A percentile compares a stretch with the other conserved stretches of the same genome.
These are phyloP conservation scores for Stachybotrys elegans DNA, from an alignment of 2,329 filamentous ascomycete species.

Conservation along the genomic window DNA sequence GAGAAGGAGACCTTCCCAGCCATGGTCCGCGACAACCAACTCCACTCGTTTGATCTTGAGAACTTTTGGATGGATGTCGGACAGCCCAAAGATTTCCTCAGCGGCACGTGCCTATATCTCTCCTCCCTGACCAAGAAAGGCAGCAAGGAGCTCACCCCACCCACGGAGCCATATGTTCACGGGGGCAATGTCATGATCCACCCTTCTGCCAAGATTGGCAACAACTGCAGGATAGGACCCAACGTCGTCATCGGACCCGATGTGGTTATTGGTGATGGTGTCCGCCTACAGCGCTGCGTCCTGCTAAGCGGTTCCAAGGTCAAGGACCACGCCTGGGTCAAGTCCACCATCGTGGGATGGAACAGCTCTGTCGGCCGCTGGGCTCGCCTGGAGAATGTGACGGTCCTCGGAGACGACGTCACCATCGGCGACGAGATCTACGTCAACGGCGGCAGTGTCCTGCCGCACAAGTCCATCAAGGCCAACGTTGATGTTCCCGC, in stretches of 20 bases:
- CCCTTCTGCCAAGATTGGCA: constrained; percentile 89
- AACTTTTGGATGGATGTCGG: constrained; percentile 99
- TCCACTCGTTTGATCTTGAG: constrained; percentile 94
- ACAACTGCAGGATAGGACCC: constrained; percentile 96
- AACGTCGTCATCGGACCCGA: constrained; percentile 95
- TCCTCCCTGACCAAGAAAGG: constrained; percentile 86
- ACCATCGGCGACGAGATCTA: constrained; percentile 98
- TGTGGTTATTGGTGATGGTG: constrained; percentile 88
- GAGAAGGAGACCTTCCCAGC: constrained; percentile 98
- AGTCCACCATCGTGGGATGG: constrained; percentile 98
- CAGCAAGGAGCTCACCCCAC: constrained; percentile 74
- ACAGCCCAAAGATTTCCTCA: constrained; percentile 97
- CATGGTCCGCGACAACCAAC: constrained; percentile 80
- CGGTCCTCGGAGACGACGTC: constrained; percentile 95
- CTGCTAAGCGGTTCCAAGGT: constrained; percentile 85
- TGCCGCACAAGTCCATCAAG: constrained; percentile 99
- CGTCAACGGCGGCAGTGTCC: constrained; percentile 91
- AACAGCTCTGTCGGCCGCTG: constrained; percentile 94
- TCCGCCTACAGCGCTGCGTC: constrained; percentile 89
- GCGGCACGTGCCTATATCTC: constrained; percentile 93
- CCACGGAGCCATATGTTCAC: constrained; percentile 74
- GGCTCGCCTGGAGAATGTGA: constrained; percentile 95
- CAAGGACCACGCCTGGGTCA: constrained; percentile 98
- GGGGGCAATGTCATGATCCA: constrained; percentile 96
- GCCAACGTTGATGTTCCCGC: constrained; percentile 81